Percentiles rank a stretch among this genome's conserved stretches.
Evolutionary conservation across 495 filamentous ascomycete genomes (phyloP).

Genomic region (Corynascus novoguineensis): DNA sequence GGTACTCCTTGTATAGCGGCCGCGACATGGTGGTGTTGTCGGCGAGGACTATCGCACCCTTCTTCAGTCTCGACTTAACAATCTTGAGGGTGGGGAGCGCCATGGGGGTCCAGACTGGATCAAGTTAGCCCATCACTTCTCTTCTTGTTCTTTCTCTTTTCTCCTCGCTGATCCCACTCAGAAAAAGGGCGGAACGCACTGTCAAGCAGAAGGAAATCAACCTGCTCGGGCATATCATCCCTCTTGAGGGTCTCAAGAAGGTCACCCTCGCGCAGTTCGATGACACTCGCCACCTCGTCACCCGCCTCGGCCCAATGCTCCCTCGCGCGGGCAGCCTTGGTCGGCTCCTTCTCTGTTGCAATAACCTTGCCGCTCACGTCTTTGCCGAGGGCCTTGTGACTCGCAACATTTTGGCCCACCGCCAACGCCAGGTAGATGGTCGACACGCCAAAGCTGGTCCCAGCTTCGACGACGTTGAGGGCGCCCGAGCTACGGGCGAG

Average conservation of each 20-base stretch:
- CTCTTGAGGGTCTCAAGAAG: slow-evolving; percentile 9
- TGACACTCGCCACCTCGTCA: not conserved
- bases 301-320: slow-evolving; percentile 10
- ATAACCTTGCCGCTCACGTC: not conserved
- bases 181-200: not conserved
- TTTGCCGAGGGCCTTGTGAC: not conserved
- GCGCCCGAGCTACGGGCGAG: slow-evolving; percentile 4
- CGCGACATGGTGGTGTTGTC: slow-evolving; percentile 8
- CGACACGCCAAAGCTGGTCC: slow-evolving; percentile 8
- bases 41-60: slow-evolving; percentile 1
- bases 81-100: slow-evolving; percentile 10
- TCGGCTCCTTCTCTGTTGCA: slow-evolving; percentile 10
- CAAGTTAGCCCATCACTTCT: not conserved
- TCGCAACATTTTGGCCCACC: slow-evolving; percentile 1
- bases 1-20: slow-evolving; percentile 4
- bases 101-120: slow-evolving; percentile 4
- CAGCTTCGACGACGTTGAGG: slow-evolving; percentile 7
- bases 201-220: slow-evolving; percentile 6
- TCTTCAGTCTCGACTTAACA: slow-evolving; percentile 3
- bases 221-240: slow-evolving; percentile 4
- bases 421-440: slow-evolving; percentile 7
- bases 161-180: too few relatives aligned
- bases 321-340: slow-evolving; percentile 5
- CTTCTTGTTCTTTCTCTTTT: not conserved
- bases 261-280: slow-evolving; percentile 6